Evolutionary conservation across 495 filamentous ascomycete genomes (phyloP), one percentile per base, ranked within the genome.

Genomic region (Evansstolkia leycettana): DNA sequence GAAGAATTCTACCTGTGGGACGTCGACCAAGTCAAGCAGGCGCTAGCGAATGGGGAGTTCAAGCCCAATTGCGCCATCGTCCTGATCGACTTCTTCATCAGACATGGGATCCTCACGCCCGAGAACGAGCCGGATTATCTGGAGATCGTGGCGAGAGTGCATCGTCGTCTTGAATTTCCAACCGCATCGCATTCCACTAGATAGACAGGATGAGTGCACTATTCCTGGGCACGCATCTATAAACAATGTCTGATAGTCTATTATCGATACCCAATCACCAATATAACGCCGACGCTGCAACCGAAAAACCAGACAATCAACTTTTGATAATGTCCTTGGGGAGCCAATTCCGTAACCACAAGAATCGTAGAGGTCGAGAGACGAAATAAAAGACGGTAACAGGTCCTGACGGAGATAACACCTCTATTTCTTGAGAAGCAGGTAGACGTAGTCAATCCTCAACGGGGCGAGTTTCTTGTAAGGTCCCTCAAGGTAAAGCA

Each of bases 391-490:
- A 27, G 11, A 32, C 35, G 8, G 27, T 3, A 5, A 31, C 17
- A 15, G 35, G 40, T 25, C 27, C 9, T 31, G 19, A 31, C 18
- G 7, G 12, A 24, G 20, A 23, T 23, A 5, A 4, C 20, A 13
- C 16, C 31, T 39, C 57, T 70, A 93, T 75, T 86, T 89, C 78
- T 94, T 95, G 36, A 87, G 64, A 24, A 96, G 70, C 40, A 99
- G 69, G 57, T 96, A 99, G 30, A 93, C 75, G 52, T 96, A 78
- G 57, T 96, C 90, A 42, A 94, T 87, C 39, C 82, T 69, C 52
- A 95, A 57, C 2, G 83, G 76, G n/a, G 79, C 86, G 17, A 96
- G 75, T 65, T 89, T 93, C 72, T 92, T 94, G 53, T 90, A 94
- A 2, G 90, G 89, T 1, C 92, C 90, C 51, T 93, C 82, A 16